Evolutionary conservation across 2,329 filamentous ascomycete genomes (phyloP), one percentile per base, ranked within the genome.

Genomic region (Cordyceps militaris): DNA sequence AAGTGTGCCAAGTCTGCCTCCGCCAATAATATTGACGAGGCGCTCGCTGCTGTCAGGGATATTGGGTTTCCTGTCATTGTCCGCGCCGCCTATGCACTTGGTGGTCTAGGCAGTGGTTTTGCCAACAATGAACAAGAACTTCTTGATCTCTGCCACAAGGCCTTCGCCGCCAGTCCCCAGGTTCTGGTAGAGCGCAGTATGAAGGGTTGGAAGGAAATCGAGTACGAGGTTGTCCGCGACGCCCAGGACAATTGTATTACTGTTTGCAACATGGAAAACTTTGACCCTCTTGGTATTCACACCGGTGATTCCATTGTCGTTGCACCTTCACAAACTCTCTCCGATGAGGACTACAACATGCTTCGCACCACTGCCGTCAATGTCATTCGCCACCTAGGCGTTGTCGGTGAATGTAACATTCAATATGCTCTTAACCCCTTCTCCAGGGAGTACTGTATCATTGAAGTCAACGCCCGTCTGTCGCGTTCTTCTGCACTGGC

Each of bases 241-340:
- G 88, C 86, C 58, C 86, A 91, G 66, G 92, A 99, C 77, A 97
- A 97, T 81, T 99, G 94, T 72, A 97, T 99, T 71, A 99, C 94
- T 7, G 94, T 99, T 61, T 99, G 94, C 74, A 99, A 99, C 79
- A 97, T 99, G 94, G 94, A 99, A 78, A 99, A 99, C 77, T 99
- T 99, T 68, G 94, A 99, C 72, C 94, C 94, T 57, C 85, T 99
- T 1, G 94, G 94, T 67, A 97, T 97, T 62, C 94, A 97, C 70
- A 99, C 94, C 3, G 94, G 94, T 72, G 94, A 99, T 71, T 97
- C 93, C 13, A 97, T 99, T 64, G 94, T 99, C 54, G 94, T 99
- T 48, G 94, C 94, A 9, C 94, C 94, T 42, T 97, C 93, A 3
- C 94, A 97, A 74, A 99, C 94, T 0, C 79, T 99, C 21, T 96